These are phyloP conservation scores for Jacaranda copaia DNA, from an alignment of 257 asterid species.

Conservation along the genomic window DNA sequence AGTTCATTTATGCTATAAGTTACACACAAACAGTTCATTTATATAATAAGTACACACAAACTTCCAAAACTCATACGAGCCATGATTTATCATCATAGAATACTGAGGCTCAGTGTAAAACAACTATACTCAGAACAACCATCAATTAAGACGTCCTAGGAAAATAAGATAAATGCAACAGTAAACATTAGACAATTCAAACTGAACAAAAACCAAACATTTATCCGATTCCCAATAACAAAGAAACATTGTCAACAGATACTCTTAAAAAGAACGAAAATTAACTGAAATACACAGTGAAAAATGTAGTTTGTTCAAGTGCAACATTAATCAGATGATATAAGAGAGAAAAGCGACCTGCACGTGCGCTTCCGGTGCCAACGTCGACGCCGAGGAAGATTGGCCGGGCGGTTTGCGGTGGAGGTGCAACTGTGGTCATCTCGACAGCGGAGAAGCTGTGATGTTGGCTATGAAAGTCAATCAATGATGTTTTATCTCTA, in stretches of 20 bases:
- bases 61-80: slow-evolving; percentile 8
- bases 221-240: background rate
- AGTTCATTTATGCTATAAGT: background rate
- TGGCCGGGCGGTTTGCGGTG: slow-evolving; percentile 52
- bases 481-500: slow-evolving; percentile 43
- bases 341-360: slow-evolving; percentile 58
- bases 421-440: slow-evolving; percentile 65
- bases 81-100: slow-evolving; percentile 1
- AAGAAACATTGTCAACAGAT: slow-evolving; percentile 6
- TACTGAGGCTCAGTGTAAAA: slow-evolving; percentile 4
- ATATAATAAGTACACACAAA: background rate
- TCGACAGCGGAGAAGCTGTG: slow-evolving; percentile 55
- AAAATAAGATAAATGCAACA: slow-evolving; percentile 28
- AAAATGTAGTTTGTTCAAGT: background rate
- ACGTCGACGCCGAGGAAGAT: slow-evolving; percentile 93
- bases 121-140: background rate
- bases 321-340: slow-evolving; percentile 1
- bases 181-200: slow-evolving; percentile 4
- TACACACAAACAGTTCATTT: no score
- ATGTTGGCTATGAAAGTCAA: slow-evolving; percentile 33
- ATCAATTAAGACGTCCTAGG: background rate
- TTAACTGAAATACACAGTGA: slow-evolving; percentile 18
- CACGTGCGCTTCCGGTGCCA: slow-evolving; percentile 99
- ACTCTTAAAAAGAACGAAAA: background rate
- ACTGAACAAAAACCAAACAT: slow-evolving; percentile 9